Base-by-base conservation (phyloP, 805 yeast species). In the Nadsonia fulvescens region DNA sequence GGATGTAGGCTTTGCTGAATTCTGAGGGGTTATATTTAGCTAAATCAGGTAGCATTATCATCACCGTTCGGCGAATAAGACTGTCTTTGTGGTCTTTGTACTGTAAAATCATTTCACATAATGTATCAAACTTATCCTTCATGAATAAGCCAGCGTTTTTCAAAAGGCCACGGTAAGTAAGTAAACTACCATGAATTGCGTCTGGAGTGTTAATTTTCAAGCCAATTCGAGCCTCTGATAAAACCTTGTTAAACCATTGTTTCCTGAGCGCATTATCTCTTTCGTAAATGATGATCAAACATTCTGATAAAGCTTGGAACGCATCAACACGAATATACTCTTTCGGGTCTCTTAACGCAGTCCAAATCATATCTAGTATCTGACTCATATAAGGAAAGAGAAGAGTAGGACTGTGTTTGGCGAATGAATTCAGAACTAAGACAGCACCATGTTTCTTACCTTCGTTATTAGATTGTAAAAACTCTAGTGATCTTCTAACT, bases 391-490 rank as follows among this genome's bases (percentile, higher is more conserved):
- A 78, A 18, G 71, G 66, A 43, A 76, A 76, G 27, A 86, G 55
- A 31, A 82, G 54, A 6, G 91, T 77, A 2, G 96, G 93, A 2
- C 92, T 75, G 42, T 78, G 77, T 29, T 67, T 67, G 1, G 94
- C 93, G 33, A 89, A 61, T 1, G 94, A 75, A 5, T 74, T 66
- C 20, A 89, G 66, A 21, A 81, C 70, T 28, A 86, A 56, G 19
- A 82, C 70, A 1, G 95, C 93, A 0, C 95, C 94, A 44, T 86
- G 95, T 40, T 91, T 66, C 17, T 43, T 37, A 23, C 66, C 64
- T 39, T 81, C 93, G 40, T 75, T 81, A 35, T 82, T 93, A n/a
- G 74, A 62, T 17, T 79, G 77, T 13, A 86, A 61, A 86, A 94
- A 75, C 48, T 89, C 98, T 26, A 86, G 60, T 20, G 93, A 79